Base-by-base conservation (phyloP, 2,329 filamentous ascomycete genomes). In the Gyromitra esculenta region DNA sequence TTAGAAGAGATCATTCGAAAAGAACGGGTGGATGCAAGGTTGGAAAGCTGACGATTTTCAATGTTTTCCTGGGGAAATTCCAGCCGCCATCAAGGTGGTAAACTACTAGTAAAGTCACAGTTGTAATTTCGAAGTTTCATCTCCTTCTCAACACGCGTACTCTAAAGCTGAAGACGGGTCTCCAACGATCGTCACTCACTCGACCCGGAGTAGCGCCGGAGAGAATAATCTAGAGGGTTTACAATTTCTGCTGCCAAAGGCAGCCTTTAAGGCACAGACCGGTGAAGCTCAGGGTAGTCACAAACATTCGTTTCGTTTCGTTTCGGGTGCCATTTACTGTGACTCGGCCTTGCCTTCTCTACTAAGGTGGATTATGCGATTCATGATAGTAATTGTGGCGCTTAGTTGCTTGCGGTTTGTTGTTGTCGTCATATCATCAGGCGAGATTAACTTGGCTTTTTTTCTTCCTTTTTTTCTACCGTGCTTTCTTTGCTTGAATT, bases 361-460 rank as follows among this genome's bases (percentile, higher is more conserved):
- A 31, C 25, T 31, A 43, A 50, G 13, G 54, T 35, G 48, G 57
- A 59, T 50, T 37, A 59, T 66, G 52, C 57, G 25, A 35, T 50
- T 73, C 62, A 72, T 48, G 60, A 72, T 59, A 45, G 39, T 39
- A 45, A 13, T 37, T 71, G 70, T 73, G 70, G 70, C 72, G 59
- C 39, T 48, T 50, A 41, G 31, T 39, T 31, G 21, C 43, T 43
- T 56, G 62, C 43, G 37, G 37, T 52, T 39, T 18, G 64, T 69
- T 43, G 72, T 39, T 67, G 70, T 68, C 63, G 56, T 69, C 65
- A 71, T 64, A 39, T 56, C 39, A 15, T 48, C 37, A 60, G 11
- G 50, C 25, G 45, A 7, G 37, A 70, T 35, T n/a, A 1, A n/a
- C 43, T 48, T 62, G 50, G 9, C 50, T 25, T 35, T 60, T 60